Conservation (phyloP, 345 rosid genomes). For the Syzygium aromaticum region DNA sequence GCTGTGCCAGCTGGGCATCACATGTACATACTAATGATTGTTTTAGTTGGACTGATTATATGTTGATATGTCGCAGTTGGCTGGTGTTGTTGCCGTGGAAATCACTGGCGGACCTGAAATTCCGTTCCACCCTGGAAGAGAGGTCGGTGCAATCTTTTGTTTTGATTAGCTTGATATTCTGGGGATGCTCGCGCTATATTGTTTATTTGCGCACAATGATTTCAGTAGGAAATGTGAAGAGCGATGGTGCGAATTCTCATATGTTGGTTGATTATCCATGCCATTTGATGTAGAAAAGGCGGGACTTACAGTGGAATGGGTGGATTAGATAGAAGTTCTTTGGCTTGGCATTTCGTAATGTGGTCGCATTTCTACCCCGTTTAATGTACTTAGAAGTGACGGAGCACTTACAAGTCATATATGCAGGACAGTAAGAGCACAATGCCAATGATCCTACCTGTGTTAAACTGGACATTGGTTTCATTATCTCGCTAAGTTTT, state of each 20-base stretch:
- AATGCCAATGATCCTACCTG: too few relatives aligned
- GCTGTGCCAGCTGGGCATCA: neutral
- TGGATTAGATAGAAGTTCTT: neutral
- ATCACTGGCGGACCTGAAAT: slow-evolving; percentile 95
- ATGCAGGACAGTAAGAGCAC: too few relatives aligned
- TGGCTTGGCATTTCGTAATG: too few relatives aligned
- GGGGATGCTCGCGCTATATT: neutral
- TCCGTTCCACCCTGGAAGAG: slow-evolving; percentile 94
- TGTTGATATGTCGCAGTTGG: slow-evolving; percentile 34
- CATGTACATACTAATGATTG: neutral
- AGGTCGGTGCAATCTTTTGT: slow-evolving; percentile 27
- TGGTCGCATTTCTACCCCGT: too few relatives aligned
- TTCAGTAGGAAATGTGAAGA: neutral
- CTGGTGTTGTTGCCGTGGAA: slow-evolving; percentile 94
- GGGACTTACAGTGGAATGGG: neutral
- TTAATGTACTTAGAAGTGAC: too few relatives aligned
- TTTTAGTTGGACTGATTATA: neutral
- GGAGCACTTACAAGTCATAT: too few relatives aligned
- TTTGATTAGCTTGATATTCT: neutral
- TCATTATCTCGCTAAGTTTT: neutral
- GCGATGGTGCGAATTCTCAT: neutral
- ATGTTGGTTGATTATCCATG: neutral
- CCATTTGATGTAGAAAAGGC: neutral
- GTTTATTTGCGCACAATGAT: neutral
- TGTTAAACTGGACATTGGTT: neutral